Base-by-base conservation (phyloP, 140 eudicot species). In the Senecio squalidus region DNA sequence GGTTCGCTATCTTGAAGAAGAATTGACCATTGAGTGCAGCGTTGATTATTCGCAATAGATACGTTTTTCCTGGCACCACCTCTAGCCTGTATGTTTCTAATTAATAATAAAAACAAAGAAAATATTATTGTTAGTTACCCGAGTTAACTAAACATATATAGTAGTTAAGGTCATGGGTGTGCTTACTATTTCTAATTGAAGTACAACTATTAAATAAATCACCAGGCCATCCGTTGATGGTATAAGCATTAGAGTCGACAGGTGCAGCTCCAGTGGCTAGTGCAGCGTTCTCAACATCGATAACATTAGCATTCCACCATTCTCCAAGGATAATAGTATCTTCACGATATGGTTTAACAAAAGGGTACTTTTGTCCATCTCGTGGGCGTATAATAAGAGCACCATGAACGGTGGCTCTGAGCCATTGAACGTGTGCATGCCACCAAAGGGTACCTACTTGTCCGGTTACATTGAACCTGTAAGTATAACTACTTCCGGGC, bases 241-340 rank as follows among this genome's bases (percentile, higher is more conserved):
- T 77, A 41, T 43, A 80, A 14, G 84, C 94, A 21, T 84, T 72
- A 3, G 94, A 71, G 34, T 5, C 24, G 39, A 66, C 75, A 4
- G 94, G 88, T n/a, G 82, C 74, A 26, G 13, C 69, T 0, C 94
- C 94, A 1, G 60, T 76, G 15, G 70, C 78, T 8, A 74, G 60
- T 0, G 63, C 93, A 58, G 75, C 22, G 20, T 69, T 84, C 62
- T 80, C 88, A 0, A 84, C 78, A 34, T 80, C 82, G 16, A 80
- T 49, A 9, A 78, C 82, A 56, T 84, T 81, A 0, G 76, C 94
- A 34, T 84, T 80, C 94, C 94, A 84, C 94, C 94, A 84, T 43
- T 84, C 94, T 50, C 94, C 94, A 13, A 58, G 15, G 49, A 58
- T 21, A 38, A 49, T 67, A 20, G 79, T 80, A 58, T 62, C 47